Percentiles rank a stretch among this genome's conserved stretches.
Evolutionary conservation across 257 asterid species (phyloP).

Genomic region (Nicotiana tomentosiformis): DNA sequence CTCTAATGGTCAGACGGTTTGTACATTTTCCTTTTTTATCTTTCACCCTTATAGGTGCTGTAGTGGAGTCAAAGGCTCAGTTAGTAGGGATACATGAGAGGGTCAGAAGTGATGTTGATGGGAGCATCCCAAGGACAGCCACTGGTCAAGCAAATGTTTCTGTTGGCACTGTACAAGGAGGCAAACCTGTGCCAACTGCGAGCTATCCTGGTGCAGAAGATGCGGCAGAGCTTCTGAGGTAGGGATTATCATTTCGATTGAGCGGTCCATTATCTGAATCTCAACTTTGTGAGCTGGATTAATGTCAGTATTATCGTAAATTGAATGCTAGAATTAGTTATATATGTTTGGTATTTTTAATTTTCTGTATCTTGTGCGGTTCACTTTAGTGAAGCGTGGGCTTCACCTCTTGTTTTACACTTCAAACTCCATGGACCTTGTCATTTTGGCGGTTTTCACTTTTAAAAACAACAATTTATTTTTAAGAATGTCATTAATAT

Average conservation of each 20-base stretch:
- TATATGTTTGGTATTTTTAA: neutral
- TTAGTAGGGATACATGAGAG: constrained; percentile 85
- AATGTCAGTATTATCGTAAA: neutral
- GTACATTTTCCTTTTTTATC: neutral
- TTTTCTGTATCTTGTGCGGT: neutral
- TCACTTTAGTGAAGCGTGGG: neutral
- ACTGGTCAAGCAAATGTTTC: constrained; percentile 26
- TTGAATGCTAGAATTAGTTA: neutral
- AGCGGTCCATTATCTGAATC: neutral
- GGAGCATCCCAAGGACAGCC: constrained; percentile 28
- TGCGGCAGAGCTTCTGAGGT: constrained; percentile 93
- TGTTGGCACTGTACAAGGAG: constrained; percentile 37
- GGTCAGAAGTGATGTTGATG: constrained; percentile 78
- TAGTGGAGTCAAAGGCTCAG: constrained; percentile 77
- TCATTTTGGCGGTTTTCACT: neutral
- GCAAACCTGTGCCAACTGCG: constrained; percentile 50
- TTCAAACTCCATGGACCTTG: neutral
- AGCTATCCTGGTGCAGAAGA: constrained; percentile 70
- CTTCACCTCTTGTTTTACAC: neutral
- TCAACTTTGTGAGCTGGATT: neutral
- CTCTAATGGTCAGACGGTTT: neutral
- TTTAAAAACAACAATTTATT: neutral
- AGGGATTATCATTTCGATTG: neutral
- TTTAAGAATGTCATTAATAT: neutral
- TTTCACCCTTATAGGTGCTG: constrained; percentile 49